phyloP scores from a whole-genome alignment of 176 grass and related monocot genomes.

The Musa beccarii region DNA sequence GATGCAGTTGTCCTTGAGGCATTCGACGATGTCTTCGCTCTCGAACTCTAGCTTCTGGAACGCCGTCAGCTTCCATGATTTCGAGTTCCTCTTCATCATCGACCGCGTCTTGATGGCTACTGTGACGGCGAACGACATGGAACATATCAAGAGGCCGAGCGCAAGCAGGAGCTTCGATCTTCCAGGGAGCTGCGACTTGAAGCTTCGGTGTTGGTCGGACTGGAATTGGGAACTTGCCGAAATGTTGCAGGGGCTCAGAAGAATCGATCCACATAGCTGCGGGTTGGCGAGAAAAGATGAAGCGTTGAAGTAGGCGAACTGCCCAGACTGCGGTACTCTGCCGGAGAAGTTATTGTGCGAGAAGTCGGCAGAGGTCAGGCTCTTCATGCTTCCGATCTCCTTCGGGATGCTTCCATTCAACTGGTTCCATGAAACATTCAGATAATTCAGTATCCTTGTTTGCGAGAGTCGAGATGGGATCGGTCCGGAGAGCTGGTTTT shows the following conservation, averaged over 20 bases:
- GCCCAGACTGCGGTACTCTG: constrained; percentile 49
- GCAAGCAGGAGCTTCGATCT: constrained; percentile 61
- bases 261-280: constrained; percentile 47
- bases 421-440: constrained; percentile 67
- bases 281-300: constrained; percentile 69
- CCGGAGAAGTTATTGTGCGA: constrained; percentile 74
- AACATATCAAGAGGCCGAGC: constrained; percentile 52
- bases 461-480: constrained; percentile 40
- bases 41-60: constrained; percentile 80
- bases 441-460: constrained; percentile 72
- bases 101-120: constrained; percentile 63
- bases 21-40: constrained; percentile 67
- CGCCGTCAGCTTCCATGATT: constrained; percentile 74
- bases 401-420: constrained; percentile 56
- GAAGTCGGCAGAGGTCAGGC: constrained; percentile 78
- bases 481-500: constrained; percentile 49
- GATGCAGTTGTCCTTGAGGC: constrained; percentile 80
- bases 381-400: constrained; percentile 66
- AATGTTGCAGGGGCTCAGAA: constrained; percentile 28
- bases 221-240: constrained; percentile 21
- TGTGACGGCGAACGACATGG: constrained; percentile 53
- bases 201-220: constrained; percentile 10
- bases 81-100: constrained; percentile 42
- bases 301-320: constrained; percentile 80
- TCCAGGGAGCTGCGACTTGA: constrained; percentile 31